Base-by-base conservation (phyloP, 208 protist genomes). In the Porcisia hertigi region DNA sequence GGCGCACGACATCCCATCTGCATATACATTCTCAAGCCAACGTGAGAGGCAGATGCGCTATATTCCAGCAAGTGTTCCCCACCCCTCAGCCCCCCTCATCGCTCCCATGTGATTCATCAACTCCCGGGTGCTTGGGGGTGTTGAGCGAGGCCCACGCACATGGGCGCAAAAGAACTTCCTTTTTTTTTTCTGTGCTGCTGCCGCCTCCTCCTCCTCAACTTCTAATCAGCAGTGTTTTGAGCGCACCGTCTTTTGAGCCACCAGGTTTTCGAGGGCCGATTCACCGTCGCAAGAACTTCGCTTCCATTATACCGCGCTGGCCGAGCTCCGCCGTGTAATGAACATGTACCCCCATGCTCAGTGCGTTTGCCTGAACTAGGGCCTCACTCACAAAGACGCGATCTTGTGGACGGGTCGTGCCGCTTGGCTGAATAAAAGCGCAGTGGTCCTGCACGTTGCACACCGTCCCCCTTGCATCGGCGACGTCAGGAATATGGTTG, bases 361-460 rank as follows among this genome's bases (percentile, higher is more conserved):
- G 74, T 25, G 55, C 2, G 12, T 59, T 79, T 25, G 71, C 54
- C 36, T 63, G 71, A 43, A 76, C 39, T 23, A 81, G 65, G 18
- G 74, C 45, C 39, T 80, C 75, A 36, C 74, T 58, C 39, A 80
- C 77, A 49, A 73, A 89, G n/a, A 94, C 83, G 39, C 85, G 86
- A 59, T 93, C 80, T 60, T 82, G 83, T 4, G 67, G 73, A 5
- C 79, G 75, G 3, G 74, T 86, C 1, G 86, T 88, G 71, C 86
- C 87, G 23, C 70, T 43, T 0, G 88, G 91, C 72, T 93, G 89
- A 55, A 92, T 91, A 54, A 92, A 91, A 9, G 88, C 86, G 71
- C 84, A 84, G 62, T 69, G 86, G 57, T 45, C 67, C 53, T 75
- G 77, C 70, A 95, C 88, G 47, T 88, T 59, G 71, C 87, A 90